Conservation (phyloP, 805 yeast species). For the Isabelozyma rhagii region DNA sequence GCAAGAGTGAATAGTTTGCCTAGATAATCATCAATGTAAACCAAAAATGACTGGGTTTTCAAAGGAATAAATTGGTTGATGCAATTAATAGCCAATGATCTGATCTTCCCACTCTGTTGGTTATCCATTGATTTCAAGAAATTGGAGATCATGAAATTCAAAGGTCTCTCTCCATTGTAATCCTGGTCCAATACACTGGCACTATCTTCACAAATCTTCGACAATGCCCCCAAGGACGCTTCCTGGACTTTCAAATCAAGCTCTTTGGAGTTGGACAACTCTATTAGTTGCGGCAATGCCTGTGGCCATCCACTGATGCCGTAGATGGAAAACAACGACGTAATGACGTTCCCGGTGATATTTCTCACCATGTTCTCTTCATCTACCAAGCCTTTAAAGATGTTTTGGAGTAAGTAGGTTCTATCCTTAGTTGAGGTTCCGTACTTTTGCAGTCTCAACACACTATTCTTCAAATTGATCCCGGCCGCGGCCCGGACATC, state of each 20-base stretch:
- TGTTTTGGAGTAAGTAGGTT: conserved; percentile 37
- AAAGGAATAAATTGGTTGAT: conserved; percentile 72
- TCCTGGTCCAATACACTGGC: conserved; percentile 61
- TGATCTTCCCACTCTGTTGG: conserved; percentile 43
- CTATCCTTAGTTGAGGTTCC: conserved; percentile 21
- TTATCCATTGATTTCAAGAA: conserved; percentile 50
- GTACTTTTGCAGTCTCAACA: conserved; percentile 37
- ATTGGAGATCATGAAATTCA: conserved; percentile 62
- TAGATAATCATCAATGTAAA: conserved; percentile 65
- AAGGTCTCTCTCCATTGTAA: conserved; percentile 63
- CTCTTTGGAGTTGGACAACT: conserved; percentile 42
- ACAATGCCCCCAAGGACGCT: conserved; percentile 77
- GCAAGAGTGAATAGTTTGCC: conserved; percentile 68
- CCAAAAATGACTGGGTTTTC: conserved; percentile 61
- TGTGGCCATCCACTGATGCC: conserved; percentile 76
- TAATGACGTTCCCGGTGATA: conserved; percentile 87
- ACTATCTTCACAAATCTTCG: conserved; percentile 90
- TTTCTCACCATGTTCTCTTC: conserved; percentile 65
- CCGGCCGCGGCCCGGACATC: conserved; percentile 88
- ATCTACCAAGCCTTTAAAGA: conserved; percentile 55
- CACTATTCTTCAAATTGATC: conserved; percentile 71
- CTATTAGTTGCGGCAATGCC: conserved; percentile 64
- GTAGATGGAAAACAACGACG: conserved; percentile 67
- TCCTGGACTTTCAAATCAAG: conserved; percentile 42
- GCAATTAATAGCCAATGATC: conserved; percentile 65